Percentiles rank a stretch among this genome's conserved stretches.
phyloP scores from a whole-genome alignment of 2,329 filamentous ascomycete genomes.

The Pseudogymnoascus sp. region DNA sequence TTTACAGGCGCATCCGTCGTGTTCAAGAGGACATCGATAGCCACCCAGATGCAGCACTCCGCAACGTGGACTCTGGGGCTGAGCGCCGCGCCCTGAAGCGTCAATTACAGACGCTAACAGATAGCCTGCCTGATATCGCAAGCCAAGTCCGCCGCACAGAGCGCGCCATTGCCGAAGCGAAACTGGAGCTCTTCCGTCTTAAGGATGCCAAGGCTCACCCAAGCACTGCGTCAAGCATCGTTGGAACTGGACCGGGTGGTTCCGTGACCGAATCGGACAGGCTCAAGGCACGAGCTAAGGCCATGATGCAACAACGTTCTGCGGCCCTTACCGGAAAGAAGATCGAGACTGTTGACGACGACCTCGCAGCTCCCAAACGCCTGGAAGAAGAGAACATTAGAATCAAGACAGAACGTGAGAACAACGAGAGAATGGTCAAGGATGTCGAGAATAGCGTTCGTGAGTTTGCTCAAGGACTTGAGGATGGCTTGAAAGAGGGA shows the following conservation, averaged over 20 bases:
- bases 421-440: conserved; percentile 91
- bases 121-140: conserved; percentile 84
- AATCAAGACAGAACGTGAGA: conserved; percentile 77
- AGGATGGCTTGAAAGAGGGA: conserved; percentile 79
- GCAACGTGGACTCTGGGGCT: conserved; percentile 72
- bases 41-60: conserved; percentile 69
- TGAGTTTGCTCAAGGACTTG: conserved; percentile 76
- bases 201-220: conserved; percentile 91
- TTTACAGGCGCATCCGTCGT: conserved; percentile 84
- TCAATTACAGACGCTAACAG: conserved; percentile 79
- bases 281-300: conserved; percentile 88
- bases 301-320: conserved; percentile 97
- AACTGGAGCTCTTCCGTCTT: conserved; percentile 84
- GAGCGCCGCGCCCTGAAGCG: conserved; percentile 80
- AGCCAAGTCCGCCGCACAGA: conserved; percentile 88
- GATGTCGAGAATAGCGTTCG: conserved; percentile 95
- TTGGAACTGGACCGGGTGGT: conserved; percentile 89
- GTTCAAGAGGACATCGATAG: conserved; percentile 91
- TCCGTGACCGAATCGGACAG: conserved; percentile 86
- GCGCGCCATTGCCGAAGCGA: conserved; percentile 84
- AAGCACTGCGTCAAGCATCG: conserved; percentile 66
- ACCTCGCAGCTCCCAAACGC: conserved; percentile 71
- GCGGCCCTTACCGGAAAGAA: conserved; percentile 86
- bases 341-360: conserved; percentile 58
- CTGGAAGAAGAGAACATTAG: conserved; percentile 82